These are phyloP conservation scores for Penicillium chermesinum DNA, from an alignment of 495 filamentous ascomycete species.

Conservation along the genomic window DNA sequence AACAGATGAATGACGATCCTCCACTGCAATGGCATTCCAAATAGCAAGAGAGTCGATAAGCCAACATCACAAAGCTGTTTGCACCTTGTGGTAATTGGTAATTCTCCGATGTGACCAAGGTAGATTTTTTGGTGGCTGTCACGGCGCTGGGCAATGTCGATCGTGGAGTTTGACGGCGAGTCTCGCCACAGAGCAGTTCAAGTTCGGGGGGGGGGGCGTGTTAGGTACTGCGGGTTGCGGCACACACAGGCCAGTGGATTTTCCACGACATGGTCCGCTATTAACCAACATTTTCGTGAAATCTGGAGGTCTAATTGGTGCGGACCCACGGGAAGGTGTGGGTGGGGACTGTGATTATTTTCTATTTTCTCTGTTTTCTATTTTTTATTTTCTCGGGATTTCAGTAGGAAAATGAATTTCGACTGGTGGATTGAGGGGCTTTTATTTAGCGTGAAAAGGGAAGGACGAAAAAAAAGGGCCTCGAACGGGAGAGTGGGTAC, in stretches of 20 bases:
- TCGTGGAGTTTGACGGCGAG: neutral
- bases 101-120: constrained; percentile 3
- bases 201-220: constrained; percentile 20
- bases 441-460: constrained; percentile 2
- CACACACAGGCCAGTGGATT: constrained; percentile 30
- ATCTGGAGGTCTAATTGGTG: constrained; percentile 17
- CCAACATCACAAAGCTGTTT: neutral
- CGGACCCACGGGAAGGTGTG: constrained; percentile 10
- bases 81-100: neutral
- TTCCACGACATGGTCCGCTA: constrained; percentile 19
- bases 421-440: neutral
- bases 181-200: constrained; percentile 11
- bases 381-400: too few species aligned
- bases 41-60: neutral
- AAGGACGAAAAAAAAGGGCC: constrained; percentile 10
- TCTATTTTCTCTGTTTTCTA: too few species aligned
- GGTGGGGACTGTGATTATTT: neutral
- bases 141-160: neutral
- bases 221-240: constrained; percentile 18
- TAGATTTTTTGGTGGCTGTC: neutral
- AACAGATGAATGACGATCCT: neutral
- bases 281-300: constrained; percentile 16
- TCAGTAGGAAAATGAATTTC: neutral
- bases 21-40: too few species aligned
- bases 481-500: too few species aligned